Evolutionary conservation across 1,284 basidiomycete genomes (phyloP), one percentile per base, ranked within the genome.

Genomic region (Sanghuangporus weigelae): DNA sequence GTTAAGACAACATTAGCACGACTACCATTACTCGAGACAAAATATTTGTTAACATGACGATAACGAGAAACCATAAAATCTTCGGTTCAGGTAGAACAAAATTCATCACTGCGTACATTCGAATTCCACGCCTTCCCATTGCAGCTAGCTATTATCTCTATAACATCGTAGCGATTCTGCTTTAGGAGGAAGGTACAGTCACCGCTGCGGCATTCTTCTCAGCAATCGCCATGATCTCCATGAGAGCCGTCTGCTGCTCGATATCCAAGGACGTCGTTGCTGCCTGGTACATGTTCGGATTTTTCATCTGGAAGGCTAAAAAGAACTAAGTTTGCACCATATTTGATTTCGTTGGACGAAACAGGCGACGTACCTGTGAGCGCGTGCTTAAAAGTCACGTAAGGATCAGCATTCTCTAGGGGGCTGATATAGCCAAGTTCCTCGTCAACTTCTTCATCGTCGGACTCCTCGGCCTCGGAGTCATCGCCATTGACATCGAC

Each of bases 371-470:
- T 67, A 92, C 90, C 78, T 7, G 86, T 85, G 68, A 93, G 74
- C 23, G 89, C 87, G 67, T 84, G 80, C 74, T 92, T 89, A 79
- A 93, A 93, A 0, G 83, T 79, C 54, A 78, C 72, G 71, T 92
- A 92, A 6, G 87, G 85, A 70, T 93, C 81, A 58, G 91, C 84
- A 57, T 73, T 80, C 64, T 93, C 91, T 38, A 93, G 79, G 40
- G 90, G 84, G 69, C 89, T 92, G 73, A 92, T 84, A 72, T 87
- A 92, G 5, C 89, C 88, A 16, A 93, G 81, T 71, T 93, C 91
- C 69, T 93, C 91, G 59, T 85, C 84, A 60, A 92, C 84, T 2
- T 85, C 83, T 3, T 76, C 72, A 10, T 71, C 72, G 48, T 69
- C 68, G 16, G 82, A 81, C 0, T 83, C 83, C 0, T 78, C 79